These are phyloP conservation scores for Verbascum thapsus DNA, from an alignment of 257 asterid species.

Conservation along the genomic window DNA sequence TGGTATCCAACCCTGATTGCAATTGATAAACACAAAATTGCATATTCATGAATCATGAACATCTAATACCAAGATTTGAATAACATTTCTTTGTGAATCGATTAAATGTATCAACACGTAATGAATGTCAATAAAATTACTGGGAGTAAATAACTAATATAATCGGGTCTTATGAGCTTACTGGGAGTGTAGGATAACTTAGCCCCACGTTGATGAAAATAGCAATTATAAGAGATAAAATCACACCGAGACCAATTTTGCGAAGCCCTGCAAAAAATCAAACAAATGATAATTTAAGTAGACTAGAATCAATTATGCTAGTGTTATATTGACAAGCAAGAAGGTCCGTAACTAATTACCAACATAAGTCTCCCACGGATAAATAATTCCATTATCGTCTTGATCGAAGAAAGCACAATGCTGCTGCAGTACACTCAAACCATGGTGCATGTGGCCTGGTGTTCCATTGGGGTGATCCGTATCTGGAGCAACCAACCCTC, in stretches of 20 bases:
- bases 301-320: too few species aligned
- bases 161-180: constrained; percentile 37
- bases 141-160: too few species aligned
- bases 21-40: too few species aligned
- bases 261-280: constrained; percentile 51
- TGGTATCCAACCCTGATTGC: constrained; percentile 90
- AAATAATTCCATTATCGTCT: constrained; percentile 73
- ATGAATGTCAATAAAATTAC: too few species aligned
- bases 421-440: constrained; percentile 81
- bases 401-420: constrained; percentile 85
- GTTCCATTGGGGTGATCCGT: constrained; percentile 82
- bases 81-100: too few species aligned
- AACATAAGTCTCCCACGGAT: constrained; percentile 65
- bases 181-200: constrained; percentile 86
- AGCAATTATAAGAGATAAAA: constrained; percentile 52
- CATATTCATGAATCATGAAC: not conserved
- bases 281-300: too few species aligned
- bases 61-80: too few species aligned
- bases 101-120: too few species aligned
- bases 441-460: constrained; percentile 55
- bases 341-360: too few species aligned
- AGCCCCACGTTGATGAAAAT: constrained; percentile 49
- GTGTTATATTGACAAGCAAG: too few species aligned
- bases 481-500: constrained; percentile 71
- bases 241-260: constrained; percentile 67